Conservation (phyloP, 768 basidiomycete species). For the Inosperma sp. region DNA sequence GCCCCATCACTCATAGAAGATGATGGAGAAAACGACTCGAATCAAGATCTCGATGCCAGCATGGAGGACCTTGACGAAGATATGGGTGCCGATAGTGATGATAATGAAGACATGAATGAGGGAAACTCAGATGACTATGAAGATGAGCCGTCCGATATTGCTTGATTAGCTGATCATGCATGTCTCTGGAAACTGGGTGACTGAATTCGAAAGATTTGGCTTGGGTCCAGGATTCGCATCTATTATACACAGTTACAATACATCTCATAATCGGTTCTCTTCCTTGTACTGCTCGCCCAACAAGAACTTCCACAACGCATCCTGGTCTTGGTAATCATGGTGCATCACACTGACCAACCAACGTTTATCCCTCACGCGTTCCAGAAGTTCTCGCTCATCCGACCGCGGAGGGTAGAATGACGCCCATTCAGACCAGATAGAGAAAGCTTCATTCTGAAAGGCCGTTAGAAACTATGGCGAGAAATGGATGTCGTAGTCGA, state of each 20-base stretch:
- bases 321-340: conserved; percentile 81
- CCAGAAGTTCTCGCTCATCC: conserved; percentile 65
- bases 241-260: neutral
- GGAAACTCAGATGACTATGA: conserved; percentile 51
- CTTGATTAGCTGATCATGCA: conserved; percentile 3
- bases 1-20: conserved; percentile 43
- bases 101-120: conserved; percentile 40
- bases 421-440: conserved; percentile 95
- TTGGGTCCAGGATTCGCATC: no score
- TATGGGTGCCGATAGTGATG: conserved; percentile 40
- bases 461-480: conserved; percentile 6
- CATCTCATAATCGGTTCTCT: neutral
- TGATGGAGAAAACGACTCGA: conserved; percentile 47
- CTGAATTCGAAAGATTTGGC: no score
- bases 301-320: conserved; percentile 84
- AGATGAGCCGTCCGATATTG: conserved; percentile 40
- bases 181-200: conserved; percentile 10
- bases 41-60: conserved; percentile 56
- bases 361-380: conserved; percentile 60
- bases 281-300: conserved; percentile 33
- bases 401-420: conserved; percentile 77
- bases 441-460: conserved; percentile 87
- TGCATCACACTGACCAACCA: conserved; percentile 94
- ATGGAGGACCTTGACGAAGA: conserved; percentile 56
- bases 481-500: neutral